Evolutionary conservation across 305 asterid genomes (phyloP).

Genomic region (Salvia sclarea): DNA sequence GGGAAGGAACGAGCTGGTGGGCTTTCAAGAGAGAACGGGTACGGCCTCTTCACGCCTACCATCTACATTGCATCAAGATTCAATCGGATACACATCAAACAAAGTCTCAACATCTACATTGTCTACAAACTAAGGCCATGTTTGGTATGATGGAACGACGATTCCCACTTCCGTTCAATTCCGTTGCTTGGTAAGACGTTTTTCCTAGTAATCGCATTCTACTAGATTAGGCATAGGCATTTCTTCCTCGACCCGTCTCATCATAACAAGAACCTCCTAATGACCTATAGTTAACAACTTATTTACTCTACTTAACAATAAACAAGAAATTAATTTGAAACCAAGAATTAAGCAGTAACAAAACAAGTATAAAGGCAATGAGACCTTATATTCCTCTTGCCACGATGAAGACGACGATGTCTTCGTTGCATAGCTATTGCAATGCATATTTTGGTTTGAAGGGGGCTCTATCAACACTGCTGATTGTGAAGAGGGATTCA

Average conservation of each 20-base stretch:
- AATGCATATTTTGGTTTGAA: conserved; percentile 82
- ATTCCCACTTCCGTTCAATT: no score
- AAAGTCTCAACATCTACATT: background rate
- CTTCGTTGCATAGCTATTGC: conserved; percentile 47
- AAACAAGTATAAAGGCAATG: background rate
- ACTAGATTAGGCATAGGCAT: no score
- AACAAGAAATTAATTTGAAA: background rate
- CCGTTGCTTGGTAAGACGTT: no score
- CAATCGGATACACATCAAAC: conserved; percentile 11
- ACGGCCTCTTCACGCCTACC: conserved; percentile 70
- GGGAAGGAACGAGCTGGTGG: conserved; percentile 49
- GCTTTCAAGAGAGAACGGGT: conserved; percentile 57
- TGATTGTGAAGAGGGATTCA: conserved; percentile 55
- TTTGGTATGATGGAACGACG: no score
- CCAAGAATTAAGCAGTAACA: background rate
- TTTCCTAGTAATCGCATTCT: no score
- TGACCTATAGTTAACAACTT: no score
- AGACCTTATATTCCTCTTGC: conserved; percentile 76
- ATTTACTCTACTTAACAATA: no score
- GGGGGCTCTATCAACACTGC: conserved; percentile 86
- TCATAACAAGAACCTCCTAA: no score
- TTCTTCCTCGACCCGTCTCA: no score
- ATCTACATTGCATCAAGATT: conserved; percentile 45
- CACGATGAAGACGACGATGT: conserved; percentile 44
- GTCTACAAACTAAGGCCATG: no score